Percentiles rank a stretch among this genome's conserved stretches.
These are phyloP conservation scores for Starmerella lactis-condensi DNA, from an alignment of 805 yeast species.

Conservation along the genomic window DNA sequence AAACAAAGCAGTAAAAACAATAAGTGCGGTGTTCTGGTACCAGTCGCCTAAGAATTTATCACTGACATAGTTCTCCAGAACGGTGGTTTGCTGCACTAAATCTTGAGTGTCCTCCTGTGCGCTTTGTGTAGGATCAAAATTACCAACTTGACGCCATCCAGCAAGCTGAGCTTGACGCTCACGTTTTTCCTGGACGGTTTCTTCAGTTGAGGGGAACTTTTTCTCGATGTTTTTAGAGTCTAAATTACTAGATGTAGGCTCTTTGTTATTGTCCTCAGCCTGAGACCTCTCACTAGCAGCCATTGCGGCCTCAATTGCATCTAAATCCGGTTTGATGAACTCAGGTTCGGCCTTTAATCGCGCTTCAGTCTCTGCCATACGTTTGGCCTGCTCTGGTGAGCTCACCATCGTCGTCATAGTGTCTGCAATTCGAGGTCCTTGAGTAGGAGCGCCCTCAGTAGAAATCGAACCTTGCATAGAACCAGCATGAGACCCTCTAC, in stretches of 20 bases:
- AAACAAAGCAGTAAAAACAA: constrained; percentile 46
- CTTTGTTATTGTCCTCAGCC: too few species aligned
- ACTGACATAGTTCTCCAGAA: constrained; percentile 59
- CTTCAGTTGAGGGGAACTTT: constrained; percentile 11
- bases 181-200: constrained; percentile 28
- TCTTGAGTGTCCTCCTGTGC: constrained; percentile 43
- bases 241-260: constrained; percentile 6
- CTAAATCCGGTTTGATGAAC: too few species aligned
- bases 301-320: too few species aligned
- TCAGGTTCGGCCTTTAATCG: too few species aligned
- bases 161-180: constrained; percentile 44
- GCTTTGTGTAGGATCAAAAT: constrained; percentile 41
- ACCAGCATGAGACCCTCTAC: too few species aligned
- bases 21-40: constrained; percentile 73
- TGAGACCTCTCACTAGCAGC: constrained; percentile 7
- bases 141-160: constrained; percentile 91
- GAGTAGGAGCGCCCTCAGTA: too few species aligned
- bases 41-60: constrained; percentile 77
- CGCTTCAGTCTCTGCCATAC: constrained; percentile 4
- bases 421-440: constrained; percentile 9
- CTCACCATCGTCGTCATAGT: constrained; percentile 10
- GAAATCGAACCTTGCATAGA: too few species aligned
- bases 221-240: constrained; percentile 9
- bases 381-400: constrained; percentile 10
- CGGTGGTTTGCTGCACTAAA: constrained; percentile 47